Evolutionary conservation across 1,139 yeast genomes (phyloP).

Genomic region (Yarrowia galli): DNA sequence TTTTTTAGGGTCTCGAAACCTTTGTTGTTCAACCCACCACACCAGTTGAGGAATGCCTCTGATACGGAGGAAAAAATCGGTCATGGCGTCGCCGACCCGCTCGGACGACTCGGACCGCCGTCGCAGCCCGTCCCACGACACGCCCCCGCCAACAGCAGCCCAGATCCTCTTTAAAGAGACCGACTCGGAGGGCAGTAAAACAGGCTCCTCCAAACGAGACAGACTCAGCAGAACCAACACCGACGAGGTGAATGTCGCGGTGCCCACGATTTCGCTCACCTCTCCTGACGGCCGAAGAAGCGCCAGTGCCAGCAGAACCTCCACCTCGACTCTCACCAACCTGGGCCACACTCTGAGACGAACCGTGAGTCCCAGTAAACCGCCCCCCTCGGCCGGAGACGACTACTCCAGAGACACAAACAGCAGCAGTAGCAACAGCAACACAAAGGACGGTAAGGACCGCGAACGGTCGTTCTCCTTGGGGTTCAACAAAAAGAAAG

Average conservation of each 20-base stretch:
- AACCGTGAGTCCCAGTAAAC: constrained; percentile 23
- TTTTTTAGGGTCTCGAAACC: not conserved
- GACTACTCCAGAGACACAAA: no score
- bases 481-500: constrained; percentile 33
- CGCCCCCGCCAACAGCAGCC: not conserved
- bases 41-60: constrained; percentile 32
- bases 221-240: not conserved
- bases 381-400: not conserved
- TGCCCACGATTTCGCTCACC: constrained; percentile 28
- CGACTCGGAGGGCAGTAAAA: not conserved
- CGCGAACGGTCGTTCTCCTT: constrained; percentile 24
- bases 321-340: constrained; percentile 7
- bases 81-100: constrained; percentile 33
- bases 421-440: no score
- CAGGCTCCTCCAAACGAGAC: no score
- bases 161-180: not conserved
- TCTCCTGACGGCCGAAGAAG: constrained; percentile 7
- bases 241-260: constrained; percentile 24
- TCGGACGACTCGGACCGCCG: constrained; percentile 24
- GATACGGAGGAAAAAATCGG: constrained; percentile 38
- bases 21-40: not conserved
- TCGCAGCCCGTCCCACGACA: constrained; percentile 22
- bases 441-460: not conserved
- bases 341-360: constrained; percentile 22
- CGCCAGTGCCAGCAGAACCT: constrained; percentile 2